phyloP scores from a whole-genome alignment of 805 yeast genomes.

The Brettanomyces nanus region DNA sequence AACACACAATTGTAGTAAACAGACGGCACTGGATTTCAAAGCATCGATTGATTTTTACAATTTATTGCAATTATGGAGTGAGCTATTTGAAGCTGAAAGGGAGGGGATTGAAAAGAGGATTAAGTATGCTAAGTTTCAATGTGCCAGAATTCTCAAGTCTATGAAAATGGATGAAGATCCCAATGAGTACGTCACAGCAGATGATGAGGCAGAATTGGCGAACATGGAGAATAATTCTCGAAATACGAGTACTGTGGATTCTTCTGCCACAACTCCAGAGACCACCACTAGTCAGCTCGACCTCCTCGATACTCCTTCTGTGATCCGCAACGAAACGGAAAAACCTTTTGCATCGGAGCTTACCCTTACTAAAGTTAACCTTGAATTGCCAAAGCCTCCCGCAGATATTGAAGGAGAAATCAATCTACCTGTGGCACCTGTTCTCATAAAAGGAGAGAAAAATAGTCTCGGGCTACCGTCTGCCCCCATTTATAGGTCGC shows the following conservation, averaged over 20 bases:
- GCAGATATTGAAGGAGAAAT: constrained; percentile 18
- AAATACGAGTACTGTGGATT: not conserved
- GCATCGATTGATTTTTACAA: constrained; percentile 50
- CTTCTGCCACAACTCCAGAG: not conserved
- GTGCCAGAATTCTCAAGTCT: constrained; percentile 47
- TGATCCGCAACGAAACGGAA: not conserved
- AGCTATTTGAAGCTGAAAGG: constrained; percentile 11
- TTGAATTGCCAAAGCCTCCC: constrained; percentile 13
- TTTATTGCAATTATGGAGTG: constrained; percentile 38
- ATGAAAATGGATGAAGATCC: constrained; percentile 46
- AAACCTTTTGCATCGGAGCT: constrained; percentile 5
- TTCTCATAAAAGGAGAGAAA: constrained; percentile 24
- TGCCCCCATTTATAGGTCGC: constrained; percentile 12
- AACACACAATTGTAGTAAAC: constrained; percentile 32
- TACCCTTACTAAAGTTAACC: constrained; percentile 7
- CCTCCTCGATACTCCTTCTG: not conserved
- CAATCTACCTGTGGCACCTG: constrained; percentile 22
- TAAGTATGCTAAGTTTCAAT: constrained; percentile 57
- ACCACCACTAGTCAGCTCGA: not conserved
- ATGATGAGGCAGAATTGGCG: constrained; percentile 21
- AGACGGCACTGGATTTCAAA: constrained; percentile 42
- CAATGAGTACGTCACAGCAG: constrained; percentile 41
- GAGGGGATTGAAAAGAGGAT: constrained; percentile 29
- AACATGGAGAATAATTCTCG: constrained; percentile 5
- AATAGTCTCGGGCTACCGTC: constrained; percentile 22